Percentiles rank a stretch among this genome's conserved stretches.
Evolutionary conservation across 1,284 basidiomycete genomes (phyloP).

Genomic region (Malassezia slooffiae): DNA sequence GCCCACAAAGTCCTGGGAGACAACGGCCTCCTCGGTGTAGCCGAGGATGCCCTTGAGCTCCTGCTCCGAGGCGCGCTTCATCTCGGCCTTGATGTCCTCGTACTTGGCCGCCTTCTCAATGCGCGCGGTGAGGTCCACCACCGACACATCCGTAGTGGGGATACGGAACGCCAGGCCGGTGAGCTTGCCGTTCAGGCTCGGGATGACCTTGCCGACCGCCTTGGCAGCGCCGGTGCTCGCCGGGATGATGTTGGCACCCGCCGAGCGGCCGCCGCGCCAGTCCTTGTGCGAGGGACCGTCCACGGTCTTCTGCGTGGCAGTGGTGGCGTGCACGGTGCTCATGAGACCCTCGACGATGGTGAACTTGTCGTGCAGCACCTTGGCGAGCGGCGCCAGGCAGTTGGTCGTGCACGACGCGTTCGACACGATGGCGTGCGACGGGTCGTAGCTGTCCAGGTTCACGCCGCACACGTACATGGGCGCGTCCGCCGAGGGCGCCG

Average conservation of each 20-base stretch:
- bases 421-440: constrained; percentile 80
- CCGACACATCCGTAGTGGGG: constrained; percentile 90
- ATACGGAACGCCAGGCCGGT: constrained; percentile 96
- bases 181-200: constrained; percentile 84
- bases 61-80: constrained; percentile 70
- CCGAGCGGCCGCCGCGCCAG: constrained; percentile 80
- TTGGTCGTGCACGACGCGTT: constrained; percentile 99
- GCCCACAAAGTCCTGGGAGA: constrained; percentile 57
- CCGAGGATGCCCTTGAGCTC: constrained; percentile 69
- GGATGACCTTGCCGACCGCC: constrained; percentile 96
- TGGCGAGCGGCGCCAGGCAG: constrained; percentile 86
- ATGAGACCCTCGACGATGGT: constrained; percentile 59
- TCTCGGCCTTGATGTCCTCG: constrained; percentile 77
- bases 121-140: constrained; percentile 92
- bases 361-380: constrained; percentile 83
- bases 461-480: constrained; percentile 81
- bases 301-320: constrained; percentile 98
- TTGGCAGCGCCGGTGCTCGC: constrained; percentile 99
- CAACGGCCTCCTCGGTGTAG: constrained; percentile 90
- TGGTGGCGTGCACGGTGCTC: constrained; percentile 81
- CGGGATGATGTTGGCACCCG: constrained; percentile 97
- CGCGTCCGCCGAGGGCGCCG: constrained; percentile 93
- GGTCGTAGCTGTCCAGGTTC: constrained; percentile 87
- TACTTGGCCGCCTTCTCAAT: constrained; percentile 70
- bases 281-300: constrained; percentile 56